Conservation (phyloP, 306 rosid species). For the Rosa persica region DNA sequence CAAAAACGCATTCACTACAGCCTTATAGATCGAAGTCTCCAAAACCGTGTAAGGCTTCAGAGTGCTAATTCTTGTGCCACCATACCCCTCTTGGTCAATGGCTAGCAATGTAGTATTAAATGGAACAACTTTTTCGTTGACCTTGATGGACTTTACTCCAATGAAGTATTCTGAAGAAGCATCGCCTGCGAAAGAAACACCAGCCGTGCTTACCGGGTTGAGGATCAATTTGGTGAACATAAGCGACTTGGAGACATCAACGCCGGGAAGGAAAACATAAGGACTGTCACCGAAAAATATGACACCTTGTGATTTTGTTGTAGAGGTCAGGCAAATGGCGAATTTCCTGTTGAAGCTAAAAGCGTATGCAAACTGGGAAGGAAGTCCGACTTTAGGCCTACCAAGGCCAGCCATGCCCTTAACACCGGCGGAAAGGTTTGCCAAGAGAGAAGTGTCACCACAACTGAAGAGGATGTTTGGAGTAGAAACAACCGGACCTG, state of each 20-base stretch:
- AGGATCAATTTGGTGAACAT: slow-evolving; percentile 37
- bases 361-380: slow-evolving; percentile 43
- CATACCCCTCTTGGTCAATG: slow-evolving; percentile 43
- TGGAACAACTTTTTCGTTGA: slow-evolving; percentile 23
- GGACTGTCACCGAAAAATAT: slow-evolving; percentile 55
- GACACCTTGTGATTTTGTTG: slow-evolving; percentile 31
- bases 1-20: too few relatives aligned
- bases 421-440: slow-evolving; percentile 47
- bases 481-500: slow-evolving; percentile 28
- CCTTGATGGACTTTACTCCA: slow-evolving; percentile 43
- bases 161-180: slow-evolving; percentile 53
- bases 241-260: slow-evolving; percentile 40
- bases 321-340: slow-evolving; percentile 52
- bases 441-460: slow-evolving; percentile 27
- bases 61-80: slow-evolving; percentile 65
- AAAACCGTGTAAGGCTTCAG: slow-evolving; percentile 51
- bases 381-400: slow-evolving; percentile 37
- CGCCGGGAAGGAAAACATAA: slow-evolving; percentile 33
- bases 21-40: too few relatives aligned
- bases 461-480: slow-evolving; percentile 50
- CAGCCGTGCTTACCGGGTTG: slow-evolving; percentile 36
- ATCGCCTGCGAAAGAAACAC: slow-evolving; percentile 25
- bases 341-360: slow-evolving; percentile 46
- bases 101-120: slow-evolving; percentile 42
- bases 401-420: slow-evolving; percentile 68